These are phyloP conservation scores for Nakaseomyces bracarensis DNA, from an alignment of 1,139 yeast genomes.

Conservation along the genomic window DNA sequence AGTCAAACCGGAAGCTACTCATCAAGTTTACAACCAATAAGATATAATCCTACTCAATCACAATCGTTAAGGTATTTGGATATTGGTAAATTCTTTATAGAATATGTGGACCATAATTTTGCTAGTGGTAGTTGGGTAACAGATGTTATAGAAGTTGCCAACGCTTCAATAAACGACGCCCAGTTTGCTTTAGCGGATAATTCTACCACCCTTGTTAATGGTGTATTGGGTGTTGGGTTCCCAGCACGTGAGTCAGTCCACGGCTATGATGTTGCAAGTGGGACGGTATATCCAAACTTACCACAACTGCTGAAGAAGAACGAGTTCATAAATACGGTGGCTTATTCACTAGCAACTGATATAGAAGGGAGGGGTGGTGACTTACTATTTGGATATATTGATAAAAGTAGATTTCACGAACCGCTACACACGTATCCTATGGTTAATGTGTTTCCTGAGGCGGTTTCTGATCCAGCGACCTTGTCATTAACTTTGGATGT, in stretches of 20 bases:
- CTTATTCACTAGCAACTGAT: slow-evolving; percentile 47
- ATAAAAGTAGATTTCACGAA: slow-evolving; percentile 42
- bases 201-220: slow-evolving; percentile 21
- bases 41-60: slow-evolving; percentile 14
- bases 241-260: slow-evolving; percentile 20
- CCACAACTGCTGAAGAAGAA: slow-evolving; percentile 46
- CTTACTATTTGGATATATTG: slow-evolving; percentile 50
- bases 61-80: slow-evolving; percentile 11
- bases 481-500: slow-evolving; percentile 41
- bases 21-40: slow-evolving; percentile 9
- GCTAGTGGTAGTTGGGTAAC: slow-evolving; percentile 25
- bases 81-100: slow-evolving; percentile 19
- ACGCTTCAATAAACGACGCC: slow-evolving; percentile 12
- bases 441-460: slow-evolving; percentile 31
- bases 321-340: slow-evolving; percentile 44
- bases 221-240: slow-evolving; percentile 28
- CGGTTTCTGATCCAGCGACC: slow-evolving; percentile 32
- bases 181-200: slow-evolving; percentile 24
- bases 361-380: slow-evolving; percentile 35
- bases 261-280: slow-evolving; percentile 21
- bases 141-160: slow-evolving; percentile 17
- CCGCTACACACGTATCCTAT: slow-evolving; percentile 39
- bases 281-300: slow-evolving; percentile 42
- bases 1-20: too few species aligned
- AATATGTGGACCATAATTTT: slow-evolving; percentile 21